Conservation (phyloP, 139 green algal genomes). For the Chlamydomonas incerta region DNA sequence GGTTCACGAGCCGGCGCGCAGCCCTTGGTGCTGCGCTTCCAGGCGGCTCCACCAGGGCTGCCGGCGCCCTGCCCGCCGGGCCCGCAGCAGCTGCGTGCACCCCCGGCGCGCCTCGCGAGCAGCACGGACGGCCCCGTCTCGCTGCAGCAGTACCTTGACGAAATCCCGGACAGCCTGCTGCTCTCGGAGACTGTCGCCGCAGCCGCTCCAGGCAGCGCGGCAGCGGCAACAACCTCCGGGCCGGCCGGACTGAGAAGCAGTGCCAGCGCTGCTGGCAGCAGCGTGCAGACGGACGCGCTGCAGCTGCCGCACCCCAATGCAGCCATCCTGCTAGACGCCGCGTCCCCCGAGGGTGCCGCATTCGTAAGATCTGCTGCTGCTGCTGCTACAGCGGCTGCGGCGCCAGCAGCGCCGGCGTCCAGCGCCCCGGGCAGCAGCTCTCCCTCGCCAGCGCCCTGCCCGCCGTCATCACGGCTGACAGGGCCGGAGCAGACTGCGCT, state of each 20-base stretch:
- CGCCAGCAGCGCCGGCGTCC: too few species aligned
- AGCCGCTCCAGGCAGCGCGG: not conserved
- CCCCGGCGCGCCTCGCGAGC: too few species aligned
- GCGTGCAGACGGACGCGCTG: not conserved
- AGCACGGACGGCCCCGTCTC: not conserved
- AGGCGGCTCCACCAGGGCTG: not conserved
- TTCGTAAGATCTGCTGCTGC: not conserved
- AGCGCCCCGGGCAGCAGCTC: too few species aligned
- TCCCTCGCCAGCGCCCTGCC: too few species aligned
- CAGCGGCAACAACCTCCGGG: too few species aligned
- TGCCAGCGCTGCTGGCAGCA: not conserved
- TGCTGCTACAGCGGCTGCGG: too few species aligned
- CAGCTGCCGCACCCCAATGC: constrained; percentile 10
- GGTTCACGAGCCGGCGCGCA: not conserved
- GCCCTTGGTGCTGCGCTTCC: constrained; percentile 24
- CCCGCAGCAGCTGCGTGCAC: not conserved
- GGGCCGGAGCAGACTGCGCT: not conserved
- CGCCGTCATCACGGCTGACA: too few species aligned
- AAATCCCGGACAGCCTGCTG: not conserved
- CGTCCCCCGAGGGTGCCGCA: not conserved
- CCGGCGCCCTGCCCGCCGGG: not conserved
- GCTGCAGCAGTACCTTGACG: constrained; percentile 5
- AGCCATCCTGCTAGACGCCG: not conserved
- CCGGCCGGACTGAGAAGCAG: too few species aligned
- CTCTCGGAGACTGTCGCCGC: not conserved